Conservation (phyloP, 805 yeast genomes). For the Candida berthetii region DNA sequence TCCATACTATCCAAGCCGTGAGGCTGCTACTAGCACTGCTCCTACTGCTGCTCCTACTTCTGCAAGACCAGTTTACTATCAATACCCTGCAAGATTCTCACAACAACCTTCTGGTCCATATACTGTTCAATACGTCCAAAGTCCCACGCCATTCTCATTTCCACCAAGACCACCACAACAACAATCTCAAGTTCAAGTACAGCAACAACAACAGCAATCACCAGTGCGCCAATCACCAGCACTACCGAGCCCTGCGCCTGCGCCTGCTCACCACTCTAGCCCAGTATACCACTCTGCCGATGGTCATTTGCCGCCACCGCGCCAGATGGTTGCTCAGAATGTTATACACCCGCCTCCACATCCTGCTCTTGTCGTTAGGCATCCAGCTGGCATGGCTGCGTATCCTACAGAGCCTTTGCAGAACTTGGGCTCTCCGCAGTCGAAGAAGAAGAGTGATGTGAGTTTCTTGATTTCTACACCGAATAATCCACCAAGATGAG, state of each 20-base stretch:
- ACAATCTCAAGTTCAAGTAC: slow-evolving; percentile 2
- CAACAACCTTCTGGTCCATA: background rate
- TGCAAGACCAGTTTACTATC: slow-evolving; percentile 2
- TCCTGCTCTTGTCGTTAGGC: no score
- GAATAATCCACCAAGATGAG: slow-evolving; percentile 17
- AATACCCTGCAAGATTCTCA: slow-evolving; percentile 1
- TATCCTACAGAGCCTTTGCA: no score
- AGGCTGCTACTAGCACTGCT: background rate
- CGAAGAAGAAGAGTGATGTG: slow-evolving; percentile 11
- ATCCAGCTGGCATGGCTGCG: background rate
- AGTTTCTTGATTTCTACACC: slow-evolving; percentile 20
- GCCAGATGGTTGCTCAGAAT: background rate
- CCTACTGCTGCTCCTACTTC: background rate
- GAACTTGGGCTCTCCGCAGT: background rate
- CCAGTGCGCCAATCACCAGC: no score
- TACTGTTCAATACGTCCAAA: background rate
- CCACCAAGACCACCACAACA: background rate
- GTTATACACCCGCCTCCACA: background rate
- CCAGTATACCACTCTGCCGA: no score
- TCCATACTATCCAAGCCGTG: slow-evolving; percentile 1
- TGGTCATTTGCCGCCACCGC: background rate
- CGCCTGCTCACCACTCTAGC: background rate
- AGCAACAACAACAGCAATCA: background rate
- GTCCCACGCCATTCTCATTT: background rate
- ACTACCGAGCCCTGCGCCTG: slow-evolving; percentile 1